Conservation (phyloP, 169 alveolate species). For the Eimeria maxima region DNA sequence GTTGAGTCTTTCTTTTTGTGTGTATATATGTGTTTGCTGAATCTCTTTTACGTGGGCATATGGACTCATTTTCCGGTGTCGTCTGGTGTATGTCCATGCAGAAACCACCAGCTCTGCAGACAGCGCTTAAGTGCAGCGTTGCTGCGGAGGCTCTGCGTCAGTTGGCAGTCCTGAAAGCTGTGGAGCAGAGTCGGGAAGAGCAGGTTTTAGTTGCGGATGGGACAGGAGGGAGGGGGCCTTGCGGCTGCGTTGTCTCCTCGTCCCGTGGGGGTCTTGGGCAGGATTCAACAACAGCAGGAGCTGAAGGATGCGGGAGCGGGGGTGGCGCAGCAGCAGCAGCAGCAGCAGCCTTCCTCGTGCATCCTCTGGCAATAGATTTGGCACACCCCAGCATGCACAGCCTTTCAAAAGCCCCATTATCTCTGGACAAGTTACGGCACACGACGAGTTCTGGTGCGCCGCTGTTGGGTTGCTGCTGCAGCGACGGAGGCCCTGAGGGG, state of each 20-base stretch:
- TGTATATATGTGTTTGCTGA: too few species aligned
- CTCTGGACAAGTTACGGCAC: background rate
- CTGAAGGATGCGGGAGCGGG: background rate
- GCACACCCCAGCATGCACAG: slow-evolving; percentile 24
- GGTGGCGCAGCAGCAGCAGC: slow-evolving; percentile 32
- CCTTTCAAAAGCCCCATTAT: background rate
- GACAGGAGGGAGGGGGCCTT: background rate
- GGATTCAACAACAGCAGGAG: background rate
- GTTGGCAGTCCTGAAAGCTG: background rate
- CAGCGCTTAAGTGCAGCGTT: slow-evolving; percentile 65
- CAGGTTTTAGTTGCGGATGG: background rate
- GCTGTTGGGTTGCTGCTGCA: background rate
- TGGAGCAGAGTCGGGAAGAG: slow-evolving; percentile 14
- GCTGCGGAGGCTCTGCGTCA: slow-evolving; percentile 69
- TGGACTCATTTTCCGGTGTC: too few species aligned
- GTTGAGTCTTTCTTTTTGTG: too few species aligned
- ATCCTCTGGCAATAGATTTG: slow-evolving; percentile 6
- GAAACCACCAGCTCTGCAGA: slow-evolving; percentile 61
- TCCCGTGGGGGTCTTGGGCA: background rate
- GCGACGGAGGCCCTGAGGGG: background rate
- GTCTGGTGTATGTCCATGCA: background rate
- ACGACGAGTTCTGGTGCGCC: background rate
- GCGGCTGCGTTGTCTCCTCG: background rate
- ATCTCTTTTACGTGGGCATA: too few species aligned
- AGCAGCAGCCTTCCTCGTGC: slow-evolving; percentile 34